Conservation (phyloP, 257 asterid species). For the Anisodus acutangulus region DNA sequence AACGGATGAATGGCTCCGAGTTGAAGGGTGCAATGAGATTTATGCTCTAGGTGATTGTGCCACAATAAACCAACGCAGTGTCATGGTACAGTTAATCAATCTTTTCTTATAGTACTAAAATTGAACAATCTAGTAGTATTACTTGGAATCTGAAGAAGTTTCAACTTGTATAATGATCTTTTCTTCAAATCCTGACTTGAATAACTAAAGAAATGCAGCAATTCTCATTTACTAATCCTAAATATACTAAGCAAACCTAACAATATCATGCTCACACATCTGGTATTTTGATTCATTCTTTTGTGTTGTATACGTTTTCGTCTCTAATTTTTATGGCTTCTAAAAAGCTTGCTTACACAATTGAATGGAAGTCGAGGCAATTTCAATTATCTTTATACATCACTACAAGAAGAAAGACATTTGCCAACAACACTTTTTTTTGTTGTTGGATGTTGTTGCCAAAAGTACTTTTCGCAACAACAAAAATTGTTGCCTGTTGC, state of each 20-base stretch:
- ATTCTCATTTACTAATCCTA: neutral
- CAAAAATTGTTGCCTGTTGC: too few species aligned
- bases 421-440: too few species aligned
- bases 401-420: too few species aligned
- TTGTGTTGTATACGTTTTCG: neutral
- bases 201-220: neutral
- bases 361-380: neutral
- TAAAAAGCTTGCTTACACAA: neutral
- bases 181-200: neutral
- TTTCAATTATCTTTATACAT: neutral
- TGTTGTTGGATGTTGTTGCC: too few species aligned
- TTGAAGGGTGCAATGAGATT: constrained; percentile 67
- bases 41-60: constrained; percentile 98
- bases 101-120: neutral
- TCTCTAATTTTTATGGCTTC: neutral
- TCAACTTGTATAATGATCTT: neutral
- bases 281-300: neutral
- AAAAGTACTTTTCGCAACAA: too few species aligned
- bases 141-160: neutral
- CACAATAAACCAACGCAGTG: constrained; percentile 81
- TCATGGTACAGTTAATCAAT: constrained; percentile 60
- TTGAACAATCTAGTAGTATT: neutral
- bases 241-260: too few species aligned
- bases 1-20: constrained; percentile 95
- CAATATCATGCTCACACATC: neutral